Evolutionary conservation across 192 early-diverging fungal species (phyloP).

Genomic region (Dissophora ornata): DNA sequence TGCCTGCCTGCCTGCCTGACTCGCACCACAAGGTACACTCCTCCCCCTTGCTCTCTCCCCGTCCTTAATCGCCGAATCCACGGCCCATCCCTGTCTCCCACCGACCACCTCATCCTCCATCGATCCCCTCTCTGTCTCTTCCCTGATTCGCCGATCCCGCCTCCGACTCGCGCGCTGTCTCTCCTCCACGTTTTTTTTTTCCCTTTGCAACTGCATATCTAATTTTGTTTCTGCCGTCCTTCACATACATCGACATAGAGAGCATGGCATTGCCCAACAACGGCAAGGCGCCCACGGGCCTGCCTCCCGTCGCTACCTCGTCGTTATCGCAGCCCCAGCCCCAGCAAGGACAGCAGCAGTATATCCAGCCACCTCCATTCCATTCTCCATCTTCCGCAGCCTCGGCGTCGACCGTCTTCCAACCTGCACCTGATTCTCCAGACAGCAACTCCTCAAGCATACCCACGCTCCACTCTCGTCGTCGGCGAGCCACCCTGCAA

Average conservation of each 20-base stretch:
- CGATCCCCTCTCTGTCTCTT: background rate
- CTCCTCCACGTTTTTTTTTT: no score
- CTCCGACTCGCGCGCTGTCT: no score
- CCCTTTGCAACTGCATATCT: no score
- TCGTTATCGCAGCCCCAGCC: background rate
- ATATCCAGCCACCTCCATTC: background rate
- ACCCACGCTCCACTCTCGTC: constrained; percentile 42
- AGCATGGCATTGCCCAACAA: constrained; percentile 35
- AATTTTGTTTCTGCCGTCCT: no score
- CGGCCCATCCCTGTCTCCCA: no score
- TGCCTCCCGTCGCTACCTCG: constrained; percentile 1
- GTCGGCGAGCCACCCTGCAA: constrained; percentile 38
- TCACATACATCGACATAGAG: no score
- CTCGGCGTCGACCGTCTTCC: constrained; percentile 7
- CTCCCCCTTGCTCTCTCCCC: background rate
- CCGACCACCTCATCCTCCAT: no score
- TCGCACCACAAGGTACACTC: background rate
- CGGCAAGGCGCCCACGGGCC: constrained; percentile 8
- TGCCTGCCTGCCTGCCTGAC: no score
- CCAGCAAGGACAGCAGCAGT: no score
- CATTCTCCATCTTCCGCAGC: constrained; percentile 16
- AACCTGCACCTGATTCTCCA: constrained; percentile 10
- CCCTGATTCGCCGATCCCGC: no score
- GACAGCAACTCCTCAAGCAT: background rate
- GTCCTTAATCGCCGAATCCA: background rate